A percentile compares a stretch with the other conserved stretches of the same genome.
Conservation (phyloP, 139 green algal genomes). For the Tetradesmus lagerheimii region DNA sequence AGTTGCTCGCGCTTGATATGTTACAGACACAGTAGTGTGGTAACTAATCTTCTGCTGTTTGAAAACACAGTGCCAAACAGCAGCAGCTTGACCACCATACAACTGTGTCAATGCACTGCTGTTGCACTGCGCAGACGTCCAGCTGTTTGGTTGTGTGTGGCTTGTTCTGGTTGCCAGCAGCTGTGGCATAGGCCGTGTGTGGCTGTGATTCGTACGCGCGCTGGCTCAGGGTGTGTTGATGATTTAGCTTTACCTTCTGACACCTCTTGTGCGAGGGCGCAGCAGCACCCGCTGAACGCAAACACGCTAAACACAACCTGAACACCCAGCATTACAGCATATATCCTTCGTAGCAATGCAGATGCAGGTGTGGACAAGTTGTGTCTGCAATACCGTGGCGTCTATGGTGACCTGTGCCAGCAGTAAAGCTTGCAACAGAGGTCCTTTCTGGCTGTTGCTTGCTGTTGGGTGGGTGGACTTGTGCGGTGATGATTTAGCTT, state of each 20-base stretch:
- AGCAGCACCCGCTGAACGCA: neutral
- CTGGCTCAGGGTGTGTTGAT: constrained; percentile 4
- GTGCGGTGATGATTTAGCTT: neutral
- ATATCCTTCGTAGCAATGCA: too few species aligned
- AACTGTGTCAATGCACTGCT: too few species aligned
- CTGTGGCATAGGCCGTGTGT: neutral
- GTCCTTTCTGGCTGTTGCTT: too few species aligned
- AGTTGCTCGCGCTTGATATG: neutral
- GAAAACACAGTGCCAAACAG: too few species aligned
- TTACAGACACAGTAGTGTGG: too few species aligned
- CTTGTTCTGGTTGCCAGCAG: neutral
- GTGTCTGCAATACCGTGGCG: too few species aligned
- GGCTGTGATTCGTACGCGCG: neutral
- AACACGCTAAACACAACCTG: neutral
- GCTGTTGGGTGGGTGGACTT: too few species aligned
- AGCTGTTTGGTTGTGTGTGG: neutral
- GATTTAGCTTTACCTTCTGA: constrained; percentile 22
- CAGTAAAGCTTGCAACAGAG: too few species aligned
- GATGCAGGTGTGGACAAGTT: too few species aligned
- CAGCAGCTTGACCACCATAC: too few species aligned
- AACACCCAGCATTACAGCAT: neutral
- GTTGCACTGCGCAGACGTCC: neutral
- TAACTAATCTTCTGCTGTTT: too few species aligned
- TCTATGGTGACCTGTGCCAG: too few species aligned
- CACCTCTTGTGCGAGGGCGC: constrained; percentile 32